Conservation (phyloP, 2,329 filamentous ascomycete genomes). For the Calycina herbarum region DNA sequence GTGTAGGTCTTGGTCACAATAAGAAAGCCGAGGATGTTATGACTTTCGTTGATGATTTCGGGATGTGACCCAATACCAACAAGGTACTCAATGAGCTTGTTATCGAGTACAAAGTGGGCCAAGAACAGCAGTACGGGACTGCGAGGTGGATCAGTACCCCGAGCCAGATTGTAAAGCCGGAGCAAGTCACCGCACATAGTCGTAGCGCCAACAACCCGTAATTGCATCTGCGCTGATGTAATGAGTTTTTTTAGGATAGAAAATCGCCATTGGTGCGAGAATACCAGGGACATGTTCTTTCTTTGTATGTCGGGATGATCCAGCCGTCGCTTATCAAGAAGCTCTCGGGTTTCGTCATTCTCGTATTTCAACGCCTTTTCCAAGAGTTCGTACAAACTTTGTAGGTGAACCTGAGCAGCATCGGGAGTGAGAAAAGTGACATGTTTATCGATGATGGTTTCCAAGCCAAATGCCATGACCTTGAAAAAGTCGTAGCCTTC, state of each 20-base stretch:
- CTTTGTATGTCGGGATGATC: slow-evolving; percentile 36
- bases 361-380: slow-evolving; percentile 40
- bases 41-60: slow-evolving; percentile 78
- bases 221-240: slow-evolving; percentile 83
- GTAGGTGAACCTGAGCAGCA: slow-evolving; percentile 43
- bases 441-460: slow-evolving; percentile 54
- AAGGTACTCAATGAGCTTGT: slow-evolving; percentile 80
- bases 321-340: slow-evolving; percentile 33
- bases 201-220: slow-evolving; percentile 78
- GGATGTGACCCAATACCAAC: slow-evolving; percentile 89
- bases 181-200: slow-evolving; percentile 72
- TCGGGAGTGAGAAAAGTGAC: slow-evolving; percentile 53
- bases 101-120: slow-evolving; percentile 66
- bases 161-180: slow-evolving; percentile 59
- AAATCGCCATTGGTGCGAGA: slow-evolving; percentile 69
- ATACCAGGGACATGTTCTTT: slow-evolving; percentile 47
- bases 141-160: slow-evolving; percentile 36
- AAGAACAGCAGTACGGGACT: slow-evolving; percentile 65
- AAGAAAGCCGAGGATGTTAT: slow-evolving; percentile 85
- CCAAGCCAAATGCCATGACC: slow-evolving; percentile 45
- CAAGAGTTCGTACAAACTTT: slow-evolving; percentile 47
- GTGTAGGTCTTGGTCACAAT: slow-evolving; percentile 76
- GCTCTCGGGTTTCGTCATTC: slow-evolving; percentile 20
- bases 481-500: slow-evolving; percentile 47
- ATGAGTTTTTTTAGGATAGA: slow-evolving; percentile 69